Evolutionary conservation across 148 eudicot genomes (phyloP).

Genomic region (Pharnaceum exiguum): DNA sequence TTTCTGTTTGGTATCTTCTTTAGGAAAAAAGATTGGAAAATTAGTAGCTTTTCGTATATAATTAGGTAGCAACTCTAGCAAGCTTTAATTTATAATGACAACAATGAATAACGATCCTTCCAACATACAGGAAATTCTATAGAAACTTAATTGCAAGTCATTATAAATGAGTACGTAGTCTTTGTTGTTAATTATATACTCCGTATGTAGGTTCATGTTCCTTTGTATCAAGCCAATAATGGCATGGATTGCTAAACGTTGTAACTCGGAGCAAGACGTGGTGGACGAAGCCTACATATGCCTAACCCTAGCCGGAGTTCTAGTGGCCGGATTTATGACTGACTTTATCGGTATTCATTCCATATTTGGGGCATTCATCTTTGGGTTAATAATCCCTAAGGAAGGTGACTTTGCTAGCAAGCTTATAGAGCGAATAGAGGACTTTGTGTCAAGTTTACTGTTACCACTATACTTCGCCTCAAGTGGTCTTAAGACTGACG

Average conservation of each 20-base stretch:
- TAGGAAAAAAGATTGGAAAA: too few species aligned
- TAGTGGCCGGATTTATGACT: conserved; percentile 42
- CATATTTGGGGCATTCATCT: conserved; percentile 45
- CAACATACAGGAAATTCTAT: too few species aligned
- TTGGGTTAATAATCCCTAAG: conserved; percentile 41
- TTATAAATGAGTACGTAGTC: too few species aligned
- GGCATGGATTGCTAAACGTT: conserved; percentile 17
- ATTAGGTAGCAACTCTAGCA: too few species aligned
- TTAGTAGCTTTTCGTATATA: too few species aligned
- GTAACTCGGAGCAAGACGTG: conserved; percentile 22
- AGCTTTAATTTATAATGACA: too few species aligned
- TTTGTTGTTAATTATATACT: background rate
- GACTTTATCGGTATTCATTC: conserved; percentile 54
- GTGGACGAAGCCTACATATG: conserved; percentile 34
- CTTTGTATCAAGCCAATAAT: conserved; percentile 14
- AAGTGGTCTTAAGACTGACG: conserved; percentile 50
- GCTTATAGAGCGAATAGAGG: conserved; percentile 43
- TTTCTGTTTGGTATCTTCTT: too few species aligned
- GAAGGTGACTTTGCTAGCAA: conserved; percentile 25
- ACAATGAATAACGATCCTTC: too few species aligned
- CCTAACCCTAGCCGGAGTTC: conserved; percentile 29
- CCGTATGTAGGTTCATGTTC: conserved; percentile 12
- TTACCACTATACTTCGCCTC: conserved; percentile 48
- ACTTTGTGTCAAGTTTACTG: conserved; percentile 36
- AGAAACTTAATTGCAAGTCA: too few species aligned